Evolutionary conservation across 495 filamentous ascomycete species (phyloP).

Genomic region (Arthonia radiata): DNA sequence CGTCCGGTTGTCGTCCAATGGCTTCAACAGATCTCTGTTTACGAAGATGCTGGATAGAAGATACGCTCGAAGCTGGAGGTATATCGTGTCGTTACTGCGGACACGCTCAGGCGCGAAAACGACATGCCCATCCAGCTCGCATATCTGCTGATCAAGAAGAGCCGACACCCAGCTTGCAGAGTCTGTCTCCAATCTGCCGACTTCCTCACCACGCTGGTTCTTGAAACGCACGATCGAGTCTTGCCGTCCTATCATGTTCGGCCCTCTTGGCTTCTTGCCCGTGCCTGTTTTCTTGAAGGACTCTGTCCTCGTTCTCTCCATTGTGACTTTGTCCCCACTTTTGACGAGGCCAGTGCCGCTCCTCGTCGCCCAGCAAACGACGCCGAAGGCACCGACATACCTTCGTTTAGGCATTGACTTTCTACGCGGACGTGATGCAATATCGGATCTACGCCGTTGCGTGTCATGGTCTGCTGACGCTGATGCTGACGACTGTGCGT

Average conservation of each 20-base stretch:
- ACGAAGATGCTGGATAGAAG: constrained; percentile 51
- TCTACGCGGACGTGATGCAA: too few species aligned
- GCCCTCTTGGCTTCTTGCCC: too few species aligned
- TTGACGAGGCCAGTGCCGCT: constrained; percentile 49
- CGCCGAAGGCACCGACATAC: constrained; percentile 83
- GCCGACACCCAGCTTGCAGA: constrained; percentile 85
- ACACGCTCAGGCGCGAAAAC: constrained; percentile 74
- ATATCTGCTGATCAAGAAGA: constrained; percentile 75
- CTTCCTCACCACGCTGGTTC: constrained; percentile 49
- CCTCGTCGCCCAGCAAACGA: constrained; percentile 74
- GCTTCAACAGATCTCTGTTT: constrained; percentile 25
- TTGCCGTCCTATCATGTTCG: constrained; percentile 21
- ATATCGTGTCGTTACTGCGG: constrained; percentile 77
- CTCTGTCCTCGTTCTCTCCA: constrained; percentile 64
- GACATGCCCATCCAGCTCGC: constrained; percentile 63
- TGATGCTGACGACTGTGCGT: too few species aligned
- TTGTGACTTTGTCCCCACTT: constrained; percentile 54
- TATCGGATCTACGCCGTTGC: too few species aligned
- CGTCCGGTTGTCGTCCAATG: constrained; percentile 42
- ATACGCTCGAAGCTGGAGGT: constrained; percentile 63
- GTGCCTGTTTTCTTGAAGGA: constrained; percentile 22
- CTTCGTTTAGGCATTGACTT: constrained; percentile 32
- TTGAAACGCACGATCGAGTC: constrained; percentile 93
- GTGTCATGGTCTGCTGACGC: too few species aligned
- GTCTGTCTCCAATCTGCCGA: constrained; percentile 76